Evolutionary conservation across 2,329 filamentous ascomycete species (phyloP), one percentile per base, ranked within the genome.

Genomic region (Cladobotryum protrusum): DNA sequence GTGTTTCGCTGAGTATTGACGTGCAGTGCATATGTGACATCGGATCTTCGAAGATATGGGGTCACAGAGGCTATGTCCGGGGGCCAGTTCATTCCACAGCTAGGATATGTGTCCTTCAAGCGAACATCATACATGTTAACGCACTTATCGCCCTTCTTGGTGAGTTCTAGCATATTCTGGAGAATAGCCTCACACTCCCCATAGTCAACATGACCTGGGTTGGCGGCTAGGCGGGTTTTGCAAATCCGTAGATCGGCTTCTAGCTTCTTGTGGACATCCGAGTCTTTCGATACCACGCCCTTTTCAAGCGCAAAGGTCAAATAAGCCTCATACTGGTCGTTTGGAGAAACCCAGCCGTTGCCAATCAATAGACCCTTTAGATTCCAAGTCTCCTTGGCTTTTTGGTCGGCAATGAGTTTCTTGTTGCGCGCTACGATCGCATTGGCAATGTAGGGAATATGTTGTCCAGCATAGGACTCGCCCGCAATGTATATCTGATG

Each of bases 1-100:
- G 87, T 87, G 57, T 81, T 83, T 66, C 95, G 95, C 59, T 86
- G 86, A 0, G 76, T 63, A 61, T 89, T 87, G 67, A 99, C 81
- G 65, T 99, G 87, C 34, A 99, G 75, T 1, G 93, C 93, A 4
- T 75, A 62, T 20, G 81, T 74, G 13, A 99, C 93, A 43, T 96
- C 89, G n/a, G 75, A 62, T 50, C 85, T 84, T 51, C 88, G 86
- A 47, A 99, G 79, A 67, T 97, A 99, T 0, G 90, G 89, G 5
- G 82, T 88, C 18, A 99, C 80, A 45, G 79, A 65, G 43, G 70
- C 68, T 61, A 99, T 75, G 69, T 99, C 93, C 56, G 90, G 87
- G 32, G 93, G 93, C 95, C 95, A 99, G 72, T 90, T 92, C 91
- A 96, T 96, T 58, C 93, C 93, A 67, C 93, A 99, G 55, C 85